Evolutionary conservation across 768 basidiomycete species (phyloP), one percentile per base, ranked within the genome.

Genomic region (Trichaptum fuscoviolaceum): DNA sequence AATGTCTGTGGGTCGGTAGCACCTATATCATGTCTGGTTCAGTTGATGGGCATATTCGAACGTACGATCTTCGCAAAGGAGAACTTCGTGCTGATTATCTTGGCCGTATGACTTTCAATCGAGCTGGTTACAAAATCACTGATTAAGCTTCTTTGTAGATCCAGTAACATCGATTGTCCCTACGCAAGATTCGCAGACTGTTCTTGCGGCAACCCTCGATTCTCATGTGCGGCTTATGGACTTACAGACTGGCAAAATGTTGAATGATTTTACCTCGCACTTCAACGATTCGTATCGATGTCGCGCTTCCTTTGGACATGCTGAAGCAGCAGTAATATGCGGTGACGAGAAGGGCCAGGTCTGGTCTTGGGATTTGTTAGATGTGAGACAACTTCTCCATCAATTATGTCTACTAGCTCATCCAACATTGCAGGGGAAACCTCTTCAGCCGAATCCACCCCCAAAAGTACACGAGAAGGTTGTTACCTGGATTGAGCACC

Each of bases 31-130:
- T 89, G 57, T 82, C 93, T 2, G 95, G 94, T 9, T 94, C 93
- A 2, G 90, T 97, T 6, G 97, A 99, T 68, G 96, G 97, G 1
- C 84, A 90, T 73, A 87, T 96, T 58, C 87, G 97, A 23, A 93
- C 93, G 9, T 98, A 99, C 77, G 97, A 99, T 76, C 82, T 99
- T 35, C 90, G 97, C 64, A 94, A 91, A 80, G 97, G 97, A 25
- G 88, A 96, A 74, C 78, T 98, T 30, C 86, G 90, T 8, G 84
- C 91, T 58, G 97, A 99, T 76, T 95, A 87, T 73, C 85, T 99
- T 70, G 96, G 96, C 8, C 86, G 95, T 96, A 75, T 71, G 93
- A 85, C 17, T 25, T 23, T 24, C 27, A 23, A 20, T 10, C 62
- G 12, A 23, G 52, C 36, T 36, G 24, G 7, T 60, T 17, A 35